Percentiles rank a stretch among this genome's conserved stretches.
These are phyloP conservation scores for Trichophyton schoenleinii DNA, from an alignment of 2,329 filamentous ascomycete species.

Conservation along the genomic window DNA sequence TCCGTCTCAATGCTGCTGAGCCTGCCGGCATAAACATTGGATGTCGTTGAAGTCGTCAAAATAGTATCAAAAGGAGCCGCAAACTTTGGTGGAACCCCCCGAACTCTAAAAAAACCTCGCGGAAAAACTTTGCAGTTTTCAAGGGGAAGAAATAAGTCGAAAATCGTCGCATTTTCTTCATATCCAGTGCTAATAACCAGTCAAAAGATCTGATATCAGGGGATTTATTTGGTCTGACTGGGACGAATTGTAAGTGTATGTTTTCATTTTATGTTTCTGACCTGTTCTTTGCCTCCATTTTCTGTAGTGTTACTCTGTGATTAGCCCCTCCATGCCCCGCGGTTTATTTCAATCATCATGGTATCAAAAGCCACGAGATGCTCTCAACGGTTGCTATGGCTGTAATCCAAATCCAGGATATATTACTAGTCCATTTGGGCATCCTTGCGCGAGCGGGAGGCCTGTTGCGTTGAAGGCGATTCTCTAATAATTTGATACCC, in stretches of 20 bases:
- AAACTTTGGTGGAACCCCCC: neutral
- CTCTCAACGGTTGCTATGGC: neutral
- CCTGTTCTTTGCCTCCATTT: neutral
- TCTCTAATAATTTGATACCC: neutral
- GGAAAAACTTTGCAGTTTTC: neutral
- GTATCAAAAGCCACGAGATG: neutral
- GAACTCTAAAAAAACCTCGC: neutral
- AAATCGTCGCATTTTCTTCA: neutral
- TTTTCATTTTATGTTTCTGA: neutral
- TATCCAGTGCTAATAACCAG: neutral
- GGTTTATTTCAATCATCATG: neutral
- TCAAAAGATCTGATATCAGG: neutral
- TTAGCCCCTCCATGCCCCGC: slow-evolving; percentile 1
- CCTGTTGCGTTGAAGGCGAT: neutral
- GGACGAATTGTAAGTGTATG: neutral
- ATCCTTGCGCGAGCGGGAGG: neutral
- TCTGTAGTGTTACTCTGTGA: neutral
- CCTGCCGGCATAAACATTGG: no score
- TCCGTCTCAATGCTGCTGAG: no score
- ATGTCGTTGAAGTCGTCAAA: no score
- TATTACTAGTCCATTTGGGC: neutral
- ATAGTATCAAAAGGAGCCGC: neutral
- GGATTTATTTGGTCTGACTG: neutral
- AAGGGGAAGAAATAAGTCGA: neutral
- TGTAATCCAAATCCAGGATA: neutral